These are phyloP conservation scores for Didymella pinodella DNA, from an alignment of 2,329 filamentous ascomycete species.

Conservation along the genomic window DNA sequence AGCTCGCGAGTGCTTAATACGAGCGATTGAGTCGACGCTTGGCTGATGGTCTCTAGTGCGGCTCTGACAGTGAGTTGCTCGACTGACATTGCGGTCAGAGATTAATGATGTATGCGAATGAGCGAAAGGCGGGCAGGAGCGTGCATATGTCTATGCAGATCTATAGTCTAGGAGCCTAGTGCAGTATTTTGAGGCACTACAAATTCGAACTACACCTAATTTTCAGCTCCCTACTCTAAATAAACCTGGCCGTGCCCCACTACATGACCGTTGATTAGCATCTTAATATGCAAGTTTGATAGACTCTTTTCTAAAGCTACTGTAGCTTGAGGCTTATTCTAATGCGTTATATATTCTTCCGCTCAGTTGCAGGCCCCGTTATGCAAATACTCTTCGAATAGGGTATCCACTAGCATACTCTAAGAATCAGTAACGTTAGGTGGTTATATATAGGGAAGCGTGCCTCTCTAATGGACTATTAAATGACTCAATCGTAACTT, in stretches of 20 bases:
- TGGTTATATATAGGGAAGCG: too few relatives aligned
- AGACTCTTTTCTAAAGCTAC: too few relatives aligned
- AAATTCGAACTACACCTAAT: conserved; percentile 1
- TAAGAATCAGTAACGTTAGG: too few relatives aligned
- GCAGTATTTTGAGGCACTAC: conserved; percentile 9
- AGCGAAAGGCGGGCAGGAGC: conserved; percentile 3
- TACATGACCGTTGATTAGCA: conserved; percentile 11
- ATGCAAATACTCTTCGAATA: too few relatives aligned
- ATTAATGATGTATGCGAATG: conserved; percentile 5
- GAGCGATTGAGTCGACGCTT: conserved; percentile 4
- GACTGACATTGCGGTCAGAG: conserved; percentile 7
- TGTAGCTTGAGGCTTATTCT: too few relatives aligned
- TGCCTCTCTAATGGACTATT: too few relatives aligned
- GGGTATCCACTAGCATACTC: too few relatives aligned
- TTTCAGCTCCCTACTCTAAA: conserved; percentile 7
- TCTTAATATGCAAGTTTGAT: background rate
- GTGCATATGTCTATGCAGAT: conserved; percentile 1
- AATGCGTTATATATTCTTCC: too few relatives aligned
- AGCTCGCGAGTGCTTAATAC: conserved; percentile 3
- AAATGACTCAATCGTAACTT: too few relatives aligned
- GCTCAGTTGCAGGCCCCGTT: too few relatives aligned
- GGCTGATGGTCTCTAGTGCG: conserved; percentile 6
- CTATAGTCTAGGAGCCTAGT: background rate
- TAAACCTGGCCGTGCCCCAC: background rate
- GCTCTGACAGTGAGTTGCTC: conserved; percentile 5